Evolutionary conservation across 305 asterid genomes (phyloP), one percentile per base, ranked within the genome.

Genomic region (Fraxinus baroniana): DNA sequence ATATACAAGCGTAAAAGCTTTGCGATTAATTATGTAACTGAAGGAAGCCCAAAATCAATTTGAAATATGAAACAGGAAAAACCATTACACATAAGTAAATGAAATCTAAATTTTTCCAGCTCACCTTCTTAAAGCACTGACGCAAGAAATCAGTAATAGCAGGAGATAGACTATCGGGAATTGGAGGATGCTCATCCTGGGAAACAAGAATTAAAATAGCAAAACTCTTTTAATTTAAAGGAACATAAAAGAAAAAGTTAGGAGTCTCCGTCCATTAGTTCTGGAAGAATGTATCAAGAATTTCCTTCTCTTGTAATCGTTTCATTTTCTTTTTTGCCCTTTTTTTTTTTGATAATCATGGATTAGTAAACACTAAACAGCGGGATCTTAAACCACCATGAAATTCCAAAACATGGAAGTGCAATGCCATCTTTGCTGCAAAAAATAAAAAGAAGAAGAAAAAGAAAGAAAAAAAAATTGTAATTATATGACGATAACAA

Each of bases 181-280:
- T 94, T 81, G 99, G 99, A 85, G 98, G 99, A 84, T 91, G 94
- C 85, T 94, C 97, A 83, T 97, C 99, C 99, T 96, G 95, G 79
- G 74, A 86, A 57, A 81, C 70, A 83, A 85, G 46, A 86, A 87
- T 83, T 74, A 7, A 78, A 75, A 78, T 77, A 62, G 77, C 80
- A 85, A 35, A 81, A 68, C 81, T 46, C 44, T 36, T 83, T 64
- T 26, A 75, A 76, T 84, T 80, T 66, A 74, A 79, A 78, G 41
- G 81, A 84, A 84, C 80, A 87, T 36, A 79, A 68, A 55, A 70
- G 70, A 66, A 73, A 80, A 73, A 80, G 41, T 52, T 70, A 39
- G 35, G 17, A 17, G 15, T 28, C 66, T 30, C 78, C 20, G 77
- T 80, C 72, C 79, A 13, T 80, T 36, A 78, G 64, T 74, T 55